Conservation (phyloP, 257 asterid species). For the Verbascum thapsus region DNA sequence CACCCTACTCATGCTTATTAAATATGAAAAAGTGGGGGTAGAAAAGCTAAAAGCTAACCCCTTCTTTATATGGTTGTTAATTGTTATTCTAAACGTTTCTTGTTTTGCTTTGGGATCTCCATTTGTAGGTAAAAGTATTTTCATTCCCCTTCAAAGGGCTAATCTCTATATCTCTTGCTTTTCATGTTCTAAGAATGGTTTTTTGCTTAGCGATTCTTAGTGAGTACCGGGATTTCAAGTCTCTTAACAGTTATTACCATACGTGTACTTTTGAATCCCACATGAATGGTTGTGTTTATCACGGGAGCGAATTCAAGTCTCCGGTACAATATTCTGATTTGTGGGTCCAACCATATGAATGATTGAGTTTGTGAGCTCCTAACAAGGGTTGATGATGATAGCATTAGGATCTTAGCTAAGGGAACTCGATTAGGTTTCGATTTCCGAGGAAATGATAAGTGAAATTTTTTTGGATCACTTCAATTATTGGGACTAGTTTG, state of each 20-base stretch:
- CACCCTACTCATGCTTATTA: conserved; percentile 43
- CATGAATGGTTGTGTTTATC: too few relatives aligned
- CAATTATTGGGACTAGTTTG: conserved; percentile 25
- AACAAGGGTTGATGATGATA: conserved; percentile 22
- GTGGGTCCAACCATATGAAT: too few relatives aligned
- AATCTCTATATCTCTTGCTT: conserved; percentile 25
- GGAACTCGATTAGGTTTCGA: neutral
- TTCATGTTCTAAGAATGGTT: conserved; percentile 19
- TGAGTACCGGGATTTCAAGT: too few relatives aligned
- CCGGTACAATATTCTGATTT: too few relatives aligned
- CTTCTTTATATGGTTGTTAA: conserved; percentile 19
- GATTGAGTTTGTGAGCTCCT: neutral
- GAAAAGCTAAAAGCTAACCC: conserved; percentile 35
- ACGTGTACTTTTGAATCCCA: too few relatives aligned
- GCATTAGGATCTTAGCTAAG: conserved; percentile 31
- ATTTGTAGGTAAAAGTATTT: conserved; percentile 24
- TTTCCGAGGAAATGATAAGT: neutral
- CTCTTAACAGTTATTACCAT: too few relatives aligned
- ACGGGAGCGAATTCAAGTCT: too few relatives aligned
- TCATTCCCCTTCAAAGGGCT: conserved; percentile 25
- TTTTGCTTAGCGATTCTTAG: too few relatives aligned
- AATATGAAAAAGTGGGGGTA: conserved; percentile 33
- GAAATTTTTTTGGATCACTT: conserved; percentile 18
- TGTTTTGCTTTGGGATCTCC: conserved; percentile 28
- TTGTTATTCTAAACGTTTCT: conserved; percentile 26